Percentiles rank a stretch among this genome's conserved stretches.
phyloP scores from a whole-genome alignment of 2,329 filamentous ascomycete species.

The Cladosporium sp. region DNA sequence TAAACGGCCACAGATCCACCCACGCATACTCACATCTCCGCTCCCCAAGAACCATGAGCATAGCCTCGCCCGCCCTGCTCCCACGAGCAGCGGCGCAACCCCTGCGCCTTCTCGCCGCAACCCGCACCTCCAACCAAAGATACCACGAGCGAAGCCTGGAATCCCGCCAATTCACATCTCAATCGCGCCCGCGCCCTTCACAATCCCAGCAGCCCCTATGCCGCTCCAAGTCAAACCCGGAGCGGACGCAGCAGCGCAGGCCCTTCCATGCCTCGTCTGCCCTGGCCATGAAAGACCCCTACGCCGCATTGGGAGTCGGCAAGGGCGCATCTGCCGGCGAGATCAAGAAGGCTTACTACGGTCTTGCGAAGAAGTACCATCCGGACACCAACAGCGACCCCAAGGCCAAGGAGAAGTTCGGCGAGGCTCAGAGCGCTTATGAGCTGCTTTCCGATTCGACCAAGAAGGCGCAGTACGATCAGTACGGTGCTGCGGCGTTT shows the following conservation, averaged over 20 bases:
- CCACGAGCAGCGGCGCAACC: constrained; percentile 31
- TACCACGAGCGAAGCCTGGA: constrained; percentile 10
- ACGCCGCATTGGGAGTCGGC: constrained; percentile 76
- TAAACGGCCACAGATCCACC: not conserved
- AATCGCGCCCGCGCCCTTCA: constrained; percentile 15
- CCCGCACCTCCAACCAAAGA: constrained; percentile 18
- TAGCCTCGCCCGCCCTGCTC: constrained; percentile 31
- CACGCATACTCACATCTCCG: not conserved
- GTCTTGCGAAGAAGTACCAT: constrained; percentile 94
- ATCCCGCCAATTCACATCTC: constrained; percentile 17
- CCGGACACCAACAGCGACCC: constrained; percentile 97
- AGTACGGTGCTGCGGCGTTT: constrained; percentile 77
- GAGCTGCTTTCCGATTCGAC: constrained; percentile 88
- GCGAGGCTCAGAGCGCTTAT: constrained; percentile 88
- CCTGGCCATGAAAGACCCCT: constrained; percentile 67
- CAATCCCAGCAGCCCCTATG: constrained; percentile 14
- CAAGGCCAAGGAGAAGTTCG: constrained; percentile 89
- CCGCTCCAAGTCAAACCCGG: constrained; percentile 21
- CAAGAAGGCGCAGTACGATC: constrained; percentile 88
- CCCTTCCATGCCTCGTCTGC: constrained; percentile 57
- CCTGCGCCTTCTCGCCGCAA: constrained; percentile 30
- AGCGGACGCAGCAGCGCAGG: constrained; percentile 23
- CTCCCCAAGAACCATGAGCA: constrained; percentile 28
- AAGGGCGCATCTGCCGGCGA: constrained; percentile 77
- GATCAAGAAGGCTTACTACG: constrained; percentile 98